Conservation (phyloP, 2,329 filamentous ascomycete genomes). For the Dactylellina drechsleri region DNA sequence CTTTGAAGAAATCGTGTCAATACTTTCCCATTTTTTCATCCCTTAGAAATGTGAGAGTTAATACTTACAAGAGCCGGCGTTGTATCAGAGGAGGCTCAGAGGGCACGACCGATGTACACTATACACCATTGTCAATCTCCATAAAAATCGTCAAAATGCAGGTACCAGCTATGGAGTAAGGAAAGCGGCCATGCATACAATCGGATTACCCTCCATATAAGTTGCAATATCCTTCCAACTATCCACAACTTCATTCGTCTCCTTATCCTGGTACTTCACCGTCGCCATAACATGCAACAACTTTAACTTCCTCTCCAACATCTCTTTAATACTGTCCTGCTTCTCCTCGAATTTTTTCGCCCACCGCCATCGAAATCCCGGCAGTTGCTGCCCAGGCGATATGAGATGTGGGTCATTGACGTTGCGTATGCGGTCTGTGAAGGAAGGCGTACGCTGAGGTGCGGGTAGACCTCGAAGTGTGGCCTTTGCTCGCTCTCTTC, state of each 20-base stretch:
- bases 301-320: conserved; percentile 41
- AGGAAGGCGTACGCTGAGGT: neutral
- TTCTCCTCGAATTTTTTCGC: conserved; percentile 42
- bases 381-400: conserved; percentile 9
- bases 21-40: too few relatives aligned
- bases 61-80: conserved; percentile 49
- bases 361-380: conserved; percentile 45
- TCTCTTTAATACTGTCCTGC: conserved; percentile 35
- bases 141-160: neutral
- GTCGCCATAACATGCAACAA: conserved; percentile 50
- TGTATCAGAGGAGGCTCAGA: conserved; percentile 32
- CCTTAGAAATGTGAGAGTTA: neutral
- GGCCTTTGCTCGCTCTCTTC: too few relatives aligned
- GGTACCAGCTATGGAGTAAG: neutral
- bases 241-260: conserved; percentile 37
- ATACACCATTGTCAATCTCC: neutral
- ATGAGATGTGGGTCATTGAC: conserved; percentile 19
- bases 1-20: neutral
- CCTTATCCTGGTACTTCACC: conserved; percentile 44
- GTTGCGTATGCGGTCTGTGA: conserved; percentile 2
- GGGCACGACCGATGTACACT: conserved; percentile 43
- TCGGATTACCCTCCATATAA: conserved; percentile 41
- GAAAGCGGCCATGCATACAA: conserved; percentile 17
- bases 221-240: conserved; percentile 47
- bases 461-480: too few relatives aligned